These are phyloP conservation scores for Spergularia marina DNA, from an alignment of 148 eudicot species.

Conservation along the genomic window DNA sequence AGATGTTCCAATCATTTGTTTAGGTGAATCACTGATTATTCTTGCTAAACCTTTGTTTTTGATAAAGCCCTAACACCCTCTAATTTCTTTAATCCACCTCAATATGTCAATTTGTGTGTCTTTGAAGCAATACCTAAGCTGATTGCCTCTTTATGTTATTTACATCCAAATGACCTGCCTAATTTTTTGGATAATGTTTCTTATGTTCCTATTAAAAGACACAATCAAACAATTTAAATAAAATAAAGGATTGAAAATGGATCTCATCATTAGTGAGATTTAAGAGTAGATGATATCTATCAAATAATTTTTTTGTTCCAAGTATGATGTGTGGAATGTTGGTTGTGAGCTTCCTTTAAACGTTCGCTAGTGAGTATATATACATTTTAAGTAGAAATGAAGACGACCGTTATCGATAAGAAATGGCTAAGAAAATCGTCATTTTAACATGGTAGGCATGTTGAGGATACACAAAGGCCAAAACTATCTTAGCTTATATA, in stretches of 20 bases:
- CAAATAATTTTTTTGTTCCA: background rate
- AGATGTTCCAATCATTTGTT: slow-evolving; percentile 26
- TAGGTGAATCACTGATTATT: slow-evolving; percentile 25
- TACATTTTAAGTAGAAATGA: too few species aligned
- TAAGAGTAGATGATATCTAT: background rate
- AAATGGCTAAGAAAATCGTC: too few species aligned
- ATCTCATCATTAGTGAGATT: background rate
- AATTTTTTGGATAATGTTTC: background rate
- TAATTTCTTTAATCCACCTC: slow-evolving; percentile 13
- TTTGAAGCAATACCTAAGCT: slow-evolving; percentile 9
- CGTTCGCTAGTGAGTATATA: too few species aligned
- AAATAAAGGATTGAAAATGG: too few species aligned
- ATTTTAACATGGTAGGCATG: too few species aligned
- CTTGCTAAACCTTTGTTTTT: slow-evolving; percentile 20
- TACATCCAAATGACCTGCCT: background rate
- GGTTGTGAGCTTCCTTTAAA: too few species aligned
- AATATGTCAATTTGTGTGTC: slow-evolving; percentile 15
- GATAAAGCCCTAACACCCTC: slow-evolving; percentile 28
- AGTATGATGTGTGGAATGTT: too few species aligned
- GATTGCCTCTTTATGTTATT: background rate
- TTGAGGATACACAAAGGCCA: too few species aligned
- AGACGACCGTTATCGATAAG: too few species aligned
- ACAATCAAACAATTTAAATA: too few species aligned
- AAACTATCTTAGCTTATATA: too few species aligned
- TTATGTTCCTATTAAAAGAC: too few species aligned